These are phyloP conservation scores for Tylopilus intermedius DNA, from an alignment of 768 basidiomycete genomes.

Conservation along the genomic window DNA sequence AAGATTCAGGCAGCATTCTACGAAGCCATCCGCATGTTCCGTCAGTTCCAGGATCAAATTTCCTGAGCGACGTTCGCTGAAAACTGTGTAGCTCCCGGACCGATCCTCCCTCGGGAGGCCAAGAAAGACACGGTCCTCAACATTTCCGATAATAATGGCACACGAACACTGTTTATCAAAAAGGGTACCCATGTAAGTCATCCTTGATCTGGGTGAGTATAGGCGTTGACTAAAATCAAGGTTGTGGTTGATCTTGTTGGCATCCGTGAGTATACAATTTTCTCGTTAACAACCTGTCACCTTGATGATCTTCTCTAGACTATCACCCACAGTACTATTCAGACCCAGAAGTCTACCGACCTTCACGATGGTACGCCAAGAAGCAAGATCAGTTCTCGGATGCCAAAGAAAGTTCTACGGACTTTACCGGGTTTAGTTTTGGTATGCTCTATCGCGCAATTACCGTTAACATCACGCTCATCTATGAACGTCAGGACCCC, in stretches of 20 bases:
- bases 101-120: conserved; percentile 25
- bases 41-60: conserved; percentile 12
- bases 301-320: conserved; percentile 19
- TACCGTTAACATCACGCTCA: not conserved
- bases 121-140: conserved; percentile 24
- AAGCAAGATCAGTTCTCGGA: not conserved
- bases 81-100: conserved; percentile 22
- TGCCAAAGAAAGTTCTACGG: conserved; percentile 1
- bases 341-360: conserved; percentile 33
- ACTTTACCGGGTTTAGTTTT: conserved; percentile 16
- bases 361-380: conserved; percentile 35
- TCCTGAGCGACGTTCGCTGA: not conserved
- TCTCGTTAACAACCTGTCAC: not conserved
- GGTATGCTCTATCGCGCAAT: conserved; percentile 1
- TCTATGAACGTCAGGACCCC: conserved; percentile 34
- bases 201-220: too few species aligned
- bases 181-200: conserved; percentile 20
- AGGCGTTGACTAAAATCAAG: not conserved
- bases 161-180: conserved; percentile 10
- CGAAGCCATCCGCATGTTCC: conserved; percentile 29
- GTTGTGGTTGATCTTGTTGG: conserved; percentile 27
- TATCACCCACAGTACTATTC: conserved; percentile 32
- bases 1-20: conserved; percentile 25
- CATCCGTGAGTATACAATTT: conserved; percentile 20
- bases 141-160: conserved; percentile 8